Conservation (phyloP, 1,139 yeast species). For the Wickerhamomyces sp. region DNA sequence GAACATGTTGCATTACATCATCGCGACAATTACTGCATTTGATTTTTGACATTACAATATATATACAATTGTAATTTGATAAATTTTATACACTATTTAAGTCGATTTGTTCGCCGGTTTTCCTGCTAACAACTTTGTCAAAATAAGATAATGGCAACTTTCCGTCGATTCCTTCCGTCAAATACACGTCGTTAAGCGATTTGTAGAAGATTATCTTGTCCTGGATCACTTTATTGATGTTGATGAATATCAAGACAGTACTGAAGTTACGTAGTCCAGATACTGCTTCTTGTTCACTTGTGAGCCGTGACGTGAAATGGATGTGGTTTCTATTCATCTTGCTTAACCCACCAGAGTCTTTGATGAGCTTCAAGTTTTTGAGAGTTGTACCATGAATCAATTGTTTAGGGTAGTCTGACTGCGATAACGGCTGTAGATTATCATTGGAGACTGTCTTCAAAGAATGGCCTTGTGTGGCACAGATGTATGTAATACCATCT, state of each 20-base stretch:
- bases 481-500: conserved; percentile 39
- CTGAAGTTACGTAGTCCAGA: conserved; percentile 72
- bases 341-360: conserved; percentile 52
- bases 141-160: conserved; percentile 44
- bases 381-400: conserved; percentile 80
- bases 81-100: neutral
- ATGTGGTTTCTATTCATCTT: conserved; percentile 79
- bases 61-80: neutral
- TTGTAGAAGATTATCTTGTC: conserved; percentile 52
- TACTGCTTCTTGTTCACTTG: conserved; percentile 35
- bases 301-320: conserved; percentile 55
- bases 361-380: conserved; percentile 46
- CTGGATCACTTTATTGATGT: conserved; percentile 42
- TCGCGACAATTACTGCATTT: too few relatives aligned
- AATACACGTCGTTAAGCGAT: conserved; percentile 71
- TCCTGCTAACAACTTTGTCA: conserved; percentile 30
- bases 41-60: too few relatives aligned
- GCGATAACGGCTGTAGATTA: conserved; percentile 30
- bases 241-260: conserved; percentile 59
- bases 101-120: conserved; percentile 9
- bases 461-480: conserved; percentile 95
- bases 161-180: conserved; percentile 64
- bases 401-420: conserved; percentile 33
- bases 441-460: conserved; percentile 43
- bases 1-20: too few relatives aligned